Conservation (phyloP, 2,329 filamentous ascomycete species). For the Diaporthe vexans region DNA sequence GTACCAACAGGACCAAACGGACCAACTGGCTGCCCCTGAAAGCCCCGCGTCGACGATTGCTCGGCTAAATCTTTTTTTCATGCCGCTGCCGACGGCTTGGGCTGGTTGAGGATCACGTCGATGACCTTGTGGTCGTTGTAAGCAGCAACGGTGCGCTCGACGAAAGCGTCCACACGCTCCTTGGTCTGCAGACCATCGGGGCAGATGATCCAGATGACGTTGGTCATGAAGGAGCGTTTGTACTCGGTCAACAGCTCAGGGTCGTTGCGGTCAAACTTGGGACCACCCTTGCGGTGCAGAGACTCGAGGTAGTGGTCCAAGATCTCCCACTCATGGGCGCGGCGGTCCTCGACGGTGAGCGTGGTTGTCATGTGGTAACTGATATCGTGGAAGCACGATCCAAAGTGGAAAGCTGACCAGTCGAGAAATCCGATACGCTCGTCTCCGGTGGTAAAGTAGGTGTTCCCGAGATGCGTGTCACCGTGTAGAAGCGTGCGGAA, state of each 20-base stretch:
- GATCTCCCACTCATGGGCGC: slow-evolving; percentile 51
- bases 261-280: slow-evolving; percentile 48
- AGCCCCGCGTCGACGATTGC: not conserved
- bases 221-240: slow-evolving; percentile 51
- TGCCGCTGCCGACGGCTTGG: not conserved
- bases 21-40: not conserved
- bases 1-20: not conserved
- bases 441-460: slow-evolving; percentile 46
- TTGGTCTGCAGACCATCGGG: slow-evolving; percentile 51
- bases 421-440: slow-evolving; percentile 51
- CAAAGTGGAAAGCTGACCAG: slow-evolving; percentile 54
- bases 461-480: slow-evolving; percentile 53
- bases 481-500: slow-evolving; percentile 53
- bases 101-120: slow-evolving; percentile 44
- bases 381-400: slow-evolving; percentile 55
- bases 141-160: slow-evolving; percentile 52
- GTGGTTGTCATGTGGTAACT: slow-evolving; percentile 52
- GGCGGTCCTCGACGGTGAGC: slow-evolving; percentile 51
- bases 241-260: slow-evolving; percentile 50
- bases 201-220: slow-evolving; percentile 50
- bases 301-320: slow-evolving; percentile 51
- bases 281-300: slow-evolving; percentile 46
- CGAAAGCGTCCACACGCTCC: slow-evolving; percentile 51
- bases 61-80: not conserved
- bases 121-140: slow-evolving; percentile 55